A percentile compares a stretch with the other conserved stretches of the same genome.
Evolutionary conservation across 495 filamentous ascomycete species (phyloP).

Genomic region (Penicillium odoratum): DNA sequence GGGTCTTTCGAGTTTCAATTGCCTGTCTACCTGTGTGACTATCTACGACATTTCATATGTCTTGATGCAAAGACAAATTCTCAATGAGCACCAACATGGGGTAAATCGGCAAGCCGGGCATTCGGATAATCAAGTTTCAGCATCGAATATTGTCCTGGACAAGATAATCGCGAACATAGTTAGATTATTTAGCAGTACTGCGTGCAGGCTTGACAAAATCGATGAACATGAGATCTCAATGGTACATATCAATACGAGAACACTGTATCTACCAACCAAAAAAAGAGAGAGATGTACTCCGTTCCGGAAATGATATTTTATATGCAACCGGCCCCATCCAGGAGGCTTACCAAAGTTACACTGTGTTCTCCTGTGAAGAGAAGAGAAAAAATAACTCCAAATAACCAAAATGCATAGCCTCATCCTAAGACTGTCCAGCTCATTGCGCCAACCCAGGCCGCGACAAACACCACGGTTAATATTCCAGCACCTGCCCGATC

Average conservation of each 20-base stretch:
- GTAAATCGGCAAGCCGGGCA: too few relatives aligned
- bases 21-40: too few relatives aligned
- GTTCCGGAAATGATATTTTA: not conserved
- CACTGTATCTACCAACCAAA: not conserved
- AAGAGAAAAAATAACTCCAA: not conserved
- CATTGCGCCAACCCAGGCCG: slow-evolving; percentile 32
- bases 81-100: too few relatives aligned
- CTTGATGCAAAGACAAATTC: too few relatives aligned
- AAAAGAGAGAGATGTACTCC: not conserved
- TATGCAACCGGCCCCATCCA: not conserved
- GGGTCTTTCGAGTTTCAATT: too few relatives aligned
- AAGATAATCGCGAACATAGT: too few relatives aligned
- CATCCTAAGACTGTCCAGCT: slow-evolving; percentile 21
- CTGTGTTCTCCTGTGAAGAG: not conserved
- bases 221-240: too few relatives aligned
- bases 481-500: slow-evolving; percentile 67
- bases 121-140: too few relatives aligned
- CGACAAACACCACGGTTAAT: slow-evolving; percentile 57
- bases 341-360: not conserved
- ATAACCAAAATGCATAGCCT: not conserved
- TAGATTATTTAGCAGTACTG: too few relatives aligned
- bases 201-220: too few relatives aligned
- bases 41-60: too few relatives aligned
- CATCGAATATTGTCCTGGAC: too few relatives aligned
- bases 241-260: not conserved